Percentiles rank a stretch among this genome's conserved stretches.
phyloP scores from a whole-genome alignment of 305 asterid genomes.

The Solanum hybrid region DNA sequence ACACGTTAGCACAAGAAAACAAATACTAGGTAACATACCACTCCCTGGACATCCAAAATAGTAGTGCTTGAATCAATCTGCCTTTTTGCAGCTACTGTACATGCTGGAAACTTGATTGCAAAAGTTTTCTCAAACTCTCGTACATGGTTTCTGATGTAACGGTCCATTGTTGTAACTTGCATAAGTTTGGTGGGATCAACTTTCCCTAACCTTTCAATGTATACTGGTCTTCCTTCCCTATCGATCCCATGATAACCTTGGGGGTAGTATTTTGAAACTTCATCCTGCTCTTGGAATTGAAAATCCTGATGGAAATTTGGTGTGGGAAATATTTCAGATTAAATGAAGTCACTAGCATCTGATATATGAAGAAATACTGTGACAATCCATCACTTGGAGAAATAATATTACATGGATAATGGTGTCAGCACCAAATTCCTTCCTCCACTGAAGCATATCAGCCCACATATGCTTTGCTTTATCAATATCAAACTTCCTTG shows the following conservation, averaged over 20 bases:
- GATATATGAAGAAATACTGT: neutral
- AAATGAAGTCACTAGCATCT: neutral
- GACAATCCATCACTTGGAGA: neutral
- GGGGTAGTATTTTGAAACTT: constrained; percentile 61
- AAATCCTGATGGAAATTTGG: constrained; percentile 40
- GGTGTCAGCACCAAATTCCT: constrained; percentile 25
- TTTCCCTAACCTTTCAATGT: constrained; percentile 73
- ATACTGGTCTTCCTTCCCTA: constrained; percentile 75
- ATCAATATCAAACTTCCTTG: constrained; percentile 28
- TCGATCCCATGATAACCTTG: constrained; percentile 81
- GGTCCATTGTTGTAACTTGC: constrained; percentile 70
- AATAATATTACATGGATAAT: constrained; percentile 14
- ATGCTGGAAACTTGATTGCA: constrained; percentile 64
- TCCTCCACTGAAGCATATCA: constrained; percentile 29
- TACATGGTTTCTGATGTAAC: constrained; percentile 63
- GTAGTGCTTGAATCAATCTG: constrained; percentile 75
- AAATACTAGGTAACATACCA: constrained; percentile 39
- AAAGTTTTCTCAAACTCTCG: constrained; percentile 62
- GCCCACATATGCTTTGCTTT: constrained; percentile 30
- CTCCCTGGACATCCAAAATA: constrained; percentile 73
- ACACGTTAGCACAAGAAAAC: neutral
- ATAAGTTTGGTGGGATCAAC: constrained; percentile 60
- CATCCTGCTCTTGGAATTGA: constrained; percentile 54
- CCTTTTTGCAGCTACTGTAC: constrained; percentile 65
- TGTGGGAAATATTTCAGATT: neutral